These are phyloP conservation scores for Camellia oleifera DNA, from an alignment of 179 eudicot species.

Conservation along the genomic window DNA sequence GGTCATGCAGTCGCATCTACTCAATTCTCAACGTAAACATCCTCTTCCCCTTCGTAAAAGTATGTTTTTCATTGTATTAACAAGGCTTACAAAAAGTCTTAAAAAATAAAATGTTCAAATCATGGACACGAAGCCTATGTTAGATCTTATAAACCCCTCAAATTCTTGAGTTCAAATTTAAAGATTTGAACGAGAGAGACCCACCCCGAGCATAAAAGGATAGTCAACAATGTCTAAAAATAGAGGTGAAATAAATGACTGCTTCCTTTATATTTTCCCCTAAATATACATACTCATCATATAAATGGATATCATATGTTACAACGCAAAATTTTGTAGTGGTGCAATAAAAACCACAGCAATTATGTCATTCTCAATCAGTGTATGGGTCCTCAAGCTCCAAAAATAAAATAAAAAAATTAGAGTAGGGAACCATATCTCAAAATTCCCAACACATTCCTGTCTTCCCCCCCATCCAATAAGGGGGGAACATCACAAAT, in stretches of 20 bases:
- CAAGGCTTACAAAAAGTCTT: too few species aligned
- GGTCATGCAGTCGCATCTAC: too few species aligned
- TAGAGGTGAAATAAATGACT: background rate
- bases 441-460: background rate
- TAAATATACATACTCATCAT: background rate
- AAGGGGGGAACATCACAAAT: background rate
- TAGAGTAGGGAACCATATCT: background rate
- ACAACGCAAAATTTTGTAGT: slow-evolving; percentile 7
- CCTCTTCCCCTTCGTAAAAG: too few species aligned
- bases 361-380: background rate
- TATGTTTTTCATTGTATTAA: too few species aligned
- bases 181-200: too few species aligned
- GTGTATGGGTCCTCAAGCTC: background rate
- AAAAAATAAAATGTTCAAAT: too few species aligned
- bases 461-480: background rate
- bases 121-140: too few species aligned
- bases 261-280: background rate
- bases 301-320: background rate
- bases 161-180: too few species aligned
- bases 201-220: too few species aligned
- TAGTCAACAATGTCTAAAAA: too few species aligned
- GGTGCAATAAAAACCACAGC: slow-evolving; percentile 11
- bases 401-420: background rate
- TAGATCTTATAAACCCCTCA: too few species aligned
- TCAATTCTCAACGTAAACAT: too few species aligned